Percentiles rank a stretch among this genome's conserved stretches.
Conservation (phyloP, 768 basidiomycete genomes). For the Cystofilobasidium bisporidii region DNA sequence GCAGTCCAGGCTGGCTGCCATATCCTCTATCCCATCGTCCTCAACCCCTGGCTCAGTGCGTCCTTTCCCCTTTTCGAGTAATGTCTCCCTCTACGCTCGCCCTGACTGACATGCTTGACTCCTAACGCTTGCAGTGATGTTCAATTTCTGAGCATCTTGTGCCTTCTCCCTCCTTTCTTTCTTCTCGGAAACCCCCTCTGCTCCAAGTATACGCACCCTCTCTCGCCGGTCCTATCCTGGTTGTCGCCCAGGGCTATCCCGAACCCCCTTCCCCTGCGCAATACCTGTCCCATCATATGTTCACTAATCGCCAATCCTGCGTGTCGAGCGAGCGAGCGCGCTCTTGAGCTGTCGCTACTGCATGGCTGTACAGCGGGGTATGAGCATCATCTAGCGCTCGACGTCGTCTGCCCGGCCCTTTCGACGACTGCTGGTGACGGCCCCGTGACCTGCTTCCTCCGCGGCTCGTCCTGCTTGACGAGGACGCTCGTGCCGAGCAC, state of each 20-base stretch:
- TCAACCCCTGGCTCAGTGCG: background rate
- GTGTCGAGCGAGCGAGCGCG: too few species aligned
- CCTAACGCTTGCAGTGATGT: conserved; percentile 10
- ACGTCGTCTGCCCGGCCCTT: too few species aligned
- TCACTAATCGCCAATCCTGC: too few species aligned
- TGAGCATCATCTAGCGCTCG: too few species aligned
- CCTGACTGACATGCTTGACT: background rate
- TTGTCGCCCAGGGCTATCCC: too few species aligned
- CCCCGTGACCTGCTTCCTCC: too few species aligned
- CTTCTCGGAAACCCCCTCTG: background rate
- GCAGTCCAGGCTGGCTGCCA: conserved; percentile 37
- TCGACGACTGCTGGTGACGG: too few species aligned
- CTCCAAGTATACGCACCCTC: background rate
- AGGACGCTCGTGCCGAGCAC: too few species aligned
- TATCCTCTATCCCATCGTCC: conserved; percentile 34
- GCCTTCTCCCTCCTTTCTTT: background rate
- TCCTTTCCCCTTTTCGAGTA: background rate
- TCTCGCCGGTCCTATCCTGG: background rate
- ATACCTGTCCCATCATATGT: background rate
- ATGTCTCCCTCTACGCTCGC: background rate
- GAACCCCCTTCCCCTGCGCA: background rate
- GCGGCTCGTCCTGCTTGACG: too few species aligned
- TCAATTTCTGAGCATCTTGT: conserved; percentile 12
- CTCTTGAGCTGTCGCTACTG: too few species aligned
- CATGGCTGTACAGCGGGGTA: too few species aligned